Evolutionary conservation across 768 basidiomycete species (phyloP).

Genomic region (Tricholoma sp.): DNA sequence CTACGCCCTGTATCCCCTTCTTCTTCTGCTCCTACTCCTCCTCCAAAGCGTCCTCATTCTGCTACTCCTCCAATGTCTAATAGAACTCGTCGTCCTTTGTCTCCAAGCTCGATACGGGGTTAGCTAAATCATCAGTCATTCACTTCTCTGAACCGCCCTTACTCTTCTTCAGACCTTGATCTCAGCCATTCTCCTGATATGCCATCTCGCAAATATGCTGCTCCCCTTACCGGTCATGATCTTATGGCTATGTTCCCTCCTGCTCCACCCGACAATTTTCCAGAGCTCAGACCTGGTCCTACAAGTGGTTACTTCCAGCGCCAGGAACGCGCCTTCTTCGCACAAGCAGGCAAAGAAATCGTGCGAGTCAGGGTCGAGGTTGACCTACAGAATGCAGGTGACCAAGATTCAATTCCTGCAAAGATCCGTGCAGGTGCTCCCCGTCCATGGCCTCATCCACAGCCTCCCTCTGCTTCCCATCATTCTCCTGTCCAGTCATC

Average conservation of each 20-base stretch:
- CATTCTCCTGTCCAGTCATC: conserved; percentile 31
- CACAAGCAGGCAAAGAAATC: conserved; percentile 73
- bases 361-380: conserved; percentile 71
- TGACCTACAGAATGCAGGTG: conserved; percentile 40
- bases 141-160: background rate
- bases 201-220: conserved; percentile 56
- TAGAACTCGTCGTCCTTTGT: conserved; percentile 50
- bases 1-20: conserved; percentile 57
- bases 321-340: conserved; percentile 79
- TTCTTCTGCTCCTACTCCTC: conserved; percentile 47
- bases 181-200: conserved; percentile 48
- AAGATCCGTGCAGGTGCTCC: conserved; percentile 18
- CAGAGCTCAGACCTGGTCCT: conserved; percentile 54
- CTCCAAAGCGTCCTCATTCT: conserved; percentile 20
- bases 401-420: conserved; percentile 20
- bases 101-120: conserved; percentile 64
- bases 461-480: conserved; percentile 19
- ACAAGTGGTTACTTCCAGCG: conserved; percentile 71
- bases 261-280: conserved; percentile 52
- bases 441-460: conserved; percentile 20
- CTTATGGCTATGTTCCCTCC: conserved; percentile 84
- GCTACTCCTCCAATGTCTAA: conserved; percentile 25
- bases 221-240: conserved; percentile 77
- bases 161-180: conserved; percentile 51
- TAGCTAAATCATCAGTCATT: conserved; percentile 4